Conservation (phyloP, 2,329 filamentous ascomycete species). For the Calonectria hawksworthii region DNA sequence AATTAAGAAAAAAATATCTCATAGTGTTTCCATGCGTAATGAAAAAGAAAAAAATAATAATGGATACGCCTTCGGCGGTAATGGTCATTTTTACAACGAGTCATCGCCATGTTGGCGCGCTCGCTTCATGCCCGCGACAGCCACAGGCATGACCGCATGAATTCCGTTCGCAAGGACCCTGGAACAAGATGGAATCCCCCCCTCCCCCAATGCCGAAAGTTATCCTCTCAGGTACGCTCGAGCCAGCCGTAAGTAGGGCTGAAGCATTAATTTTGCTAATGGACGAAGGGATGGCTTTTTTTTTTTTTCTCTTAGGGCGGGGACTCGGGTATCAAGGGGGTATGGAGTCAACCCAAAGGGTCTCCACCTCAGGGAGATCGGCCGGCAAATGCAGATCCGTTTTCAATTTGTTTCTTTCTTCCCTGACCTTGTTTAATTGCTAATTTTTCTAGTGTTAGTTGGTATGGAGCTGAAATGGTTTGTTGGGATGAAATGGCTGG, state of each 20-base stretch:
- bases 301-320: neutral
- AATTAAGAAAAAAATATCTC: neutral
- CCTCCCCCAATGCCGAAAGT: neutral
- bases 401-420: neutral
- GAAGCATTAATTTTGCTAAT: neutral
- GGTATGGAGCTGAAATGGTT: neutral
- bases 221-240: neutral
- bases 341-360: slow-evolving; percentile 12
- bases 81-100: neutral
- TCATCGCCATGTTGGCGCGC: neutral
- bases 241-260: neutral
- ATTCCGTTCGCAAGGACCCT: neutral
- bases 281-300: neutral
- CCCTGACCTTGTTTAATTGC: neutral
- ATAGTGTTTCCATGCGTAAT: neutral
- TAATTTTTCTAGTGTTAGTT: neutral
- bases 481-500: neutral
- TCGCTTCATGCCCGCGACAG: neutral
- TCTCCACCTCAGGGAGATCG: neutral
- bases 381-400: slow-evolving; percentile 11
- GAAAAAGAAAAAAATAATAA: neutral
- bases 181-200: neutral
- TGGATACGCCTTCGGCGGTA: neutral
- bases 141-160: slow-evolving; percentile 2
- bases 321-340: slow-evolving; percentile 50